Base-by-base conservation (phyloP, 2,329 filamentous ascomycete genomes). In the Monosporascus sp. region DNA sequence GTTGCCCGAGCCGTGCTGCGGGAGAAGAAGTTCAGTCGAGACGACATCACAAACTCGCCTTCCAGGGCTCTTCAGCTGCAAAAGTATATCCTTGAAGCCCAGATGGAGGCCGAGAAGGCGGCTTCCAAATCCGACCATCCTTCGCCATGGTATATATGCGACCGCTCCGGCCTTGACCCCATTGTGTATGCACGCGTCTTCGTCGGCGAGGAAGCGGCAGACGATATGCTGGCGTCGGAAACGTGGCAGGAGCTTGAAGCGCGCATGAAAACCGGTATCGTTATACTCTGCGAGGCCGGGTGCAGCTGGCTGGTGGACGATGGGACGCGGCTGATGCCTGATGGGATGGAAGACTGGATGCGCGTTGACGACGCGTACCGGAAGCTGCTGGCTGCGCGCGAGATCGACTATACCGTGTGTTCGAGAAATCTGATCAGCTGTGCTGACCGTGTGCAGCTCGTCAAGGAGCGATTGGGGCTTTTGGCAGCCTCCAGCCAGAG, bases 141-240 rank as follows among this genome's bases (percentile, higher is more conserved):
- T 17, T 46, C 47, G 0, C 22, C 31, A 9, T 71, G 69, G 69
- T 70, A 72, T 51, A 69, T 77, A 46, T 72, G 70, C 7, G 74
- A 77, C 57, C 68, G 74, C 7, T 76, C 73, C 1, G 71, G 70
- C 2, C 51, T 74, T 2, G 73, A 76, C 51, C 70, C 73, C 2
- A 55, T 76, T n/a, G 67, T 68, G 6, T 76, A 76, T 50, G 65
- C 73, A 0, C 53, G 54, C 8, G 47, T 61, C 34, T 69, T 69
- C 48, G 65, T 67, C 1, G 63, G 67, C 1, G 39, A 53, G 2
- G 62, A 61, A 3, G 62, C 63, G 1, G 65, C 62, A 1, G 3
- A 47, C 2, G 41, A 52, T 0, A 57, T 73, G 51, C 42, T 69
- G 17, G 49, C 48, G 3, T 54, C 57, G 3, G 47, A 49, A 53